Conservation (phyloP, 345 rosid species). For the Aegle marmelos region DNA sequence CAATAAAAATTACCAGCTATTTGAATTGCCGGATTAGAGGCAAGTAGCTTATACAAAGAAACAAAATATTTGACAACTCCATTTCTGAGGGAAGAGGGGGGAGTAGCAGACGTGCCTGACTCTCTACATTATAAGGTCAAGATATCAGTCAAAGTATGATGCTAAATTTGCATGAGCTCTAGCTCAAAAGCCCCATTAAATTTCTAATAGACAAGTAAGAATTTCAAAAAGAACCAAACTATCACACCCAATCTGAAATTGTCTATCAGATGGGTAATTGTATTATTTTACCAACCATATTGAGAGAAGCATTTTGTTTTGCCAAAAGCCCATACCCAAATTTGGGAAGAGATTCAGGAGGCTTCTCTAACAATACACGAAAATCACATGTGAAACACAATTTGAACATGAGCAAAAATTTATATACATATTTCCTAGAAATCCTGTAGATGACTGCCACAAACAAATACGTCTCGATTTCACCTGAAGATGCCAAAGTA, state of each 20-base stretch:
- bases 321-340: background rate
- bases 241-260: background rate
- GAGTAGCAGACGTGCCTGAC: background rate
- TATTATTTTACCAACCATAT: background rate
- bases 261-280: background rate
- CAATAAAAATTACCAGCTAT: background rate
- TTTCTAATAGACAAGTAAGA: background rate
- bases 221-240: background rate
- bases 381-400: background rate
- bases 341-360: background rate
- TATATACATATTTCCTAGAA: background rate
- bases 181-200: background rate
- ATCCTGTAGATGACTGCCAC: background rate
- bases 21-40: background rate
- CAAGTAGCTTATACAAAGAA: background rate
- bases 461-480: background rate
- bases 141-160: background rate
- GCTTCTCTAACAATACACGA: background rate
- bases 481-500: constrained; percentile 3
- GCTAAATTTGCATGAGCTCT: background rate
- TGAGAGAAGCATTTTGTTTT: background rate
- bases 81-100: background rate
- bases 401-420: background rate
- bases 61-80: background rate
- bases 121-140: background rate